These are phyloP conservation scores for Gossypium sturtianum DNA, from an alignment of 345 rosid genomes.

Conservation along the genomic window DNA sequence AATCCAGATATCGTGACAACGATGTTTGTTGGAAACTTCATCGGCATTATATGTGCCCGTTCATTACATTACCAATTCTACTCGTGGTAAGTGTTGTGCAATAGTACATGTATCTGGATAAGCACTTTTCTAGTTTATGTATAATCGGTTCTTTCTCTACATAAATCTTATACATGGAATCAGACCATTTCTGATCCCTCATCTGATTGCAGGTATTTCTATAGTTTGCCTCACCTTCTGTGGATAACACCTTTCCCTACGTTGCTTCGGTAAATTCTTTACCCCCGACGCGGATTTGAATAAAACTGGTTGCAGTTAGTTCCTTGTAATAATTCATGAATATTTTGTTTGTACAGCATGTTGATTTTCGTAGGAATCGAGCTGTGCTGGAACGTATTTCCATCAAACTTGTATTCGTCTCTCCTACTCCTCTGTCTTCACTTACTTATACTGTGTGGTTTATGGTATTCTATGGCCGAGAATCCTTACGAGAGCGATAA, in stretches of 20 bases:
- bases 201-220: conserved; percentile 65
- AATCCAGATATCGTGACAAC: conserved; percentile 63
- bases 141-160: not conserved
- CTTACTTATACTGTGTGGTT: conserved; percentile 53
- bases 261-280: conserved; percentile 47
- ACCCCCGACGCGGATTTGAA: not conserved
- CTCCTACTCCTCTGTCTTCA: conserved; percentile 58
- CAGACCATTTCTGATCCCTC: not conserved
- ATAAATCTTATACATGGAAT: not conserved
- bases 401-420: conserved; percentile 68
- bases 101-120: not conserved
- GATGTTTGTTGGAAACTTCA: conserved; percentile 82
- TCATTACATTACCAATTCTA: conserved; percentile 97
- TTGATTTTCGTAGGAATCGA: conserved; percentile 60
- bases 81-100: conserved; percentile 55
- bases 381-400: conserved; percentile 90
- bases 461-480: conserved; percentile 55
- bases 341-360: conserved; percentile 38
- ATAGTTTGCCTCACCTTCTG: conserved; percentile 69
- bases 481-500: conserved; percentile 36
- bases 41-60: conserved; percentile 84
- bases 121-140: not conserved
- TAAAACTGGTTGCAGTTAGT: not conserved
- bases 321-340: not conserved
- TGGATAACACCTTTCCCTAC: conserved; percentile 77